These are phyloP conservation scores for Tetrahymena malaccensis DNA, from an alignment of 73 alveolate genomes.

Conservation along the genomic window DNA sequence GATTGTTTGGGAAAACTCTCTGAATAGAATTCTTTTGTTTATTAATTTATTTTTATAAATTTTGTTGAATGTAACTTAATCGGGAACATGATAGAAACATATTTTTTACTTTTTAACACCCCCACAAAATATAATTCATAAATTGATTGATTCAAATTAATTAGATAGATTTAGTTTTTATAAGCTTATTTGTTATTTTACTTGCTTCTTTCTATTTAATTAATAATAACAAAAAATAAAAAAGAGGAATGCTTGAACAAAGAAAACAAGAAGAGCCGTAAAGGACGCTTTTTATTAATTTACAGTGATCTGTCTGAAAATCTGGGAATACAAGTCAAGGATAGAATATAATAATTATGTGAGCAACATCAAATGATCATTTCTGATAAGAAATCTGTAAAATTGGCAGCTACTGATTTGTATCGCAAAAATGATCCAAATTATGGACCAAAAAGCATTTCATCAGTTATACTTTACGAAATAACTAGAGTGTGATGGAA, in stretches of 20 bases:
- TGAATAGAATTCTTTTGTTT: too few species aligned
- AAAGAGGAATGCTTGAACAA: background rate
- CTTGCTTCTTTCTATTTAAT: background rate
- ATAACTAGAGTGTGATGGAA: background rate
- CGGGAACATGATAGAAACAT: too few species aligned
- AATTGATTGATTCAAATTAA: background rate
- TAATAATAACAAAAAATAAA: background rate
- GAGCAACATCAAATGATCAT: slow-evolving; percentile 21
- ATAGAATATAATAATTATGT: slow-evolving; percentile 34
- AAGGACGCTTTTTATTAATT: slow-evolving; percentile 42
- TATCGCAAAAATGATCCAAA: background rate
- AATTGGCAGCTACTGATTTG: background rate
- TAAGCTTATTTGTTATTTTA: background rate
- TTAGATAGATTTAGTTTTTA: background rate
- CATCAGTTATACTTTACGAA: background rate
- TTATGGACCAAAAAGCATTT: background rate
- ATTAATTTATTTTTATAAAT: too few species aligned
- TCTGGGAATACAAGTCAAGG: slow-evolving; percentile 26
- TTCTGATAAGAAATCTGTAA: background rate
- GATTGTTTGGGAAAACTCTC: too few species aligned
- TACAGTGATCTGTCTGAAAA: slow-evolving; percentile 39
- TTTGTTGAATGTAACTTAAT: too few species aligned
- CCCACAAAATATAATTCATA: too few species aligned
- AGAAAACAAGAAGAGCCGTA: slow-evolving; percentile 5
- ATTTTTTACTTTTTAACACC: too few species aligned